Percentiles rank a stretch among this genome's conserved stretches.
Conservation (phyloP, 306 rosid species). For the Quercus bicolor region DNA sequence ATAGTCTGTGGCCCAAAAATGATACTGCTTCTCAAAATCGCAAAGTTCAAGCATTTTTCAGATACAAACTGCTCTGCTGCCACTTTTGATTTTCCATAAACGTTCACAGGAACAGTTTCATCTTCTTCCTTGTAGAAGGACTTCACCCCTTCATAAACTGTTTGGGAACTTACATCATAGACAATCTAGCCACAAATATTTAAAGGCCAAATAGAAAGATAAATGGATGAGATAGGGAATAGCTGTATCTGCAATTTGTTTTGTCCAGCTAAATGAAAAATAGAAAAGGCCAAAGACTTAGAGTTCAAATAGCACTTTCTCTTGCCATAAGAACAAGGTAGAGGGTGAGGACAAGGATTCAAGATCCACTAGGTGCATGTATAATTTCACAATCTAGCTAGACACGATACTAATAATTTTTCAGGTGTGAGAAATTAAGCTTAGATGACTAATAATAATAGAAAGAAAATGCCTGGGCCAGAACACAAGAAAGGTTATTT, state of each 20-base stretch:
- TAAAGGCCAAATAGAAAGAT: background rate
- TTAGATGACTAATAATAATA: background rate
- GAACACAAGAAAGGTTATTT: background rate
- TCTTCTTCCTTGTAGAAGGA: conserved; percentile 90
- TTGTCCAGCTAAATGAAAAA: background rate
- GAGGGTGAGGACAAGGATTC: background rate
- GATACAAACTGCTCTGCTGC: conserved; percentile 72
- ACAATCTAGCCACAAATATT: conserved; percentile 16
- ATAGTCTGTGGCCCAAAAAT: conserved; percentile 86
- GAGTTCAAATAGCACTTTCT: background rate
- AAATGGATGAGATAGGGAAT: conserved; percentile 1
- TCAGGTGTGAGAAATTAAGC: background rate
- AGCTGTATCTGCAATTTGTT: background rate
- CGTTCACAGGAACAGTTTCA: conserved; percentile 60
- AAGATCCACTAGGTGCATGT: background rate
- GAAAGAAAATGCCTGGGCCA: background rate
- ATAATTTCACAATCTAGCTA: background rate
- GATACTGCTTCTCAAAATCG: conserved; percentile 91
- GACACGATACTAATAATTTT: background rate
- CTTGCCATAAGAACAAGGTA: background rate
- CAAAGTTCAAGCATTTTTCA: conserved; percentile 61
- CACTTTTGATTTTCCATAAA: conserved; percentile 81
- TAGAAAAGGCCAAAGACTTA: background rate
- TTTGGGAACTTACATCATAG: conserved; percentile 24
- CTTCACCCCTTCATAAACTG: conserved; percentile 89